Percentiles rank a stretch among this genome's conserved stretches.
These are phyloP conservation scores for Rhodotorula diobovata DNA, from an alignment of 768 basidiomycete species.

Conservation along the genomic window DNA sequence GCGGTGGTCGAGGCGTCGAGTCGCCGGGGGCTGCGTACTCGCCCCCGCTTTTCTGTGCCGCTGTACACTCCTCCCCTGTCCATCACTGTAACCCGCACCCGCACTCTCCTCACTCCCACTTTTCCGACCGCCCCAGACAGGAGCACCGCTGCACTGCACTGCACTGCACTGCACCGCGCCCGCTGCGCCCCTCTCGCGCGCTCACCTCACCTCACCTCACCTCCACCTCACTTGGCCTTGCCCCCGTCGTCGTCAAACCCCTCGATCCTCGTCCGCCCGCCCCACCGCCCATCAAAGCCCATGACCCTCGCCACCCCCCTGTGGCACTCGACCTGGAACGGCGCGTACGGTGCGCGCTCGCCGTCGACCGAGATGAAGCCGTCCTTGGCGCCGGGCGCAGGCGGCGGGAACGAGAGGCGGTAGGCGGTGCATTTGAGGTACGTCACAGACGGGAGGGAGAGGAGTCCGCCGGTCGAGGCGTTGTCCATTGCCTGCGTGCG, in stretches of 20 bases:
- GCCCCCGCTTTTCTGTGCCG: too few relatives aligned
- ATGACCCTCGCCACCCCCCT: slow-evolving; percentile 27
- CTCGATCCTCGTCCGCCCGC: slow-evolving; percentile 7
- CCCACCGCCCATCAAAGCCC: slow-evolving; percentile 10
- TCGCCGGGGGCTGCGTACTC: too few relatives aligned
- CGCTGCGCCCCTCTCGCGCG: not conserved
- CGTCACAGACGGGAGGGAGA: slow-evolving; percentile 47
- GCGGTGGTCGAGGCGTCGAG: not conserved
- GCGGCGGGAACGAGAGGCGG: slow-evolving; percentile 31
- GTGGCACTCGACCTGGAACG: slow-evolving; percentile 72
- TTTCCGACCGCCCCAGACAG: too few relatives aligned
- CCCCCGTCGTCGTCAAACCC: not conserved
- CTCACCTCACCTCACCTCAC: not conserved
- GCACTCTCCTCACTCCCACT: too few relatives aligned
- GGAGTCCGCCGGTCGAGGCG: slow-evolving; percentile 60
- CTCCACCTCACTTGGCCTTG: not conserved
- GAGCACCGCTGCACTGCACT: too few relatives aligned
- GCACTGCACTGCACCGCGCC: too few relatives aligned
- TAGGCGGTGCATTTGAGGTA: slow-evolving; percentile 32
- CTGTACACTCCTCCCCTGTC: not conserved
- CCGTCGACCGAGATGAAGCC: slow-evolving; percentile 75
- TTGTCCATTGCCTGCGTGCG: slow-evolving; percentile 59
- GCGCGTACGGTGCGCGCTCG: slow-evolving; percentile 67
- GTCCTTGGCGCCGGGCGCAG: slow-evolving; percentile 61
- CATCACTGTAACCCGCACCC: not conserved